Evolutionary conservation across 2,329 filamentous ascomycete genomes (phyloP), one percentile per base, ranked within the genome.

Genomic region (Pseudocercospora vitis): DNA sequence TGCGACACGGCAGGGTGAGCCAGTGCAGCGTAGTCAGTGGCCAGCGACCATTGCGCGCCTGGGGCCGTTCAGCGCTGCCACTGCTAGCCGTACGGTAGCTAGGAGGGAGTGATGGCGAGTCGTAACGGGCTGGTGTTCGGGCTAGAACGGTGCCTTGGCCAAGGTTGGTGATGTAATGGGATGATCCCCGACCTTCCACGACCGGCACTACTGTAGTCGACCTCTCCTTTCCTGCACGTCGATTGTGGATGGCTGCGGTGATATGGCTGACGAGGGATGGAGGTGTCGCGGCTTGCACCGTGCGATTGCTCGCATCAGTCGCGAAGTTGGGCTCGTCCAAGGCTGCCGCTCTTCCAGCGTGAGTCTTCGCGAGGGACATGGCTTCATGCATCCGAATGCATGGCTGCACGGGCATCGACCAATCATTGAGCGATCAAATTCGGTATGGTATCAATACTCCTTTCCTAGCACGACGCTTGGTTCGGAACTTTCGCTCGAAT

Each of bases 361-460:
- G 21, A 45, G 40, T 28, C 40, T 45, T 45, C 23, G 7, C 24
- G 14, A 7, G 14, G 42, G 14, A 28, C 24, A 46, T 46, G 42
- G 21, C 28, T 21, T 28, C 42, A 46, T 46, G 35, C 35, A 46
- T 11, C n/a, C 16, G 7, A 18, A 46, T 46, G 42, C 42, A 46
- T 46, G 42, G 24, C 42, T 46, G 42, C 42, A 46, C 31, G 29
- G 42, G 42, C n/a, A 11, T 46, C 24, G 14, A 16, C 42, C 42
- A 46, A 46, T 46, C 42, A 46, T 46, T 21, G n/a, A 11, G 21
- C 35, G 7, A 39, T 7, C 35, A 21, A 39, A 39, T 19, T 39
- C 19, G 35, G 35, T 23, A 21, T 18, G 7, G 35, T 18, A 19
- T 14, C 35, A 39, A 39, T 39, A 19, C 35, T 39, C 35, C 35